phyloP scores from a whole-genome alignment of 768 basidiomycete species.

The Saitozyma sp. region DNA sequence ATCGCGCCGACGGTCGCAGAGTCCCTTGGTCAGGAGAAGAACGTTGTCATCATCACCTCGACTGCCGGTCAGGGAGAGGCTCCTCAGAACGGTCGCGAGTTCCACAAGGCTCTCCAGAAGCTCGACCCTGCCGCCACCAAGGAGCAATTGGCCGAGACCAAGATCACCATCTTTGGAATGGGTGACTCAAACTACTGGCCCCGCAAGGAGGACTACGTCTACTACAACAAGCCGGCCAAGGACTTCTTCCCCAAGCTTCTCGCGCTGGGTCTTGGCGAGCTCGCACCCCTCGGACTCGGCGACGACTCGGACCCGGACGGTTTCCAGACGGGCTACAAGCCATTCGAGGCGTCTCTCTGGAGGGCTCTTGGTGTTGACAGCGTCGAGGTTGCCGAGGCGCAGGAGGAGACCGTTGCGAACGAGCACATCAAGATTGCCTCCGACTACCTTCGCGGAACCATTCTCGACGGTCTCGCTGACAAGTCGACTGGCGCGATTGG shows the following conservation, averaged over 20 bases:
- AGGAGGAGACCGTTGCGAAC: constrained; percentile 96
- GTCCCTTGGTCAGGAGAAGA: constrained; percentile 67
- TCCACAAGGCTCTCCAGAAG: constrained; percentile 74
- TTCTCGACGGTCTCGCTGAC: constrained; percentile 85
- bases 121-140: constrained; percentile 46
- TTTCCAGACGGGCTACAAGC: constrained; percentile 89
- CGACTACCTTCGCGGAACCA: constrained; percentile 89
- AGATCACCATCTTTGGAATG: constrained; percentile 85
- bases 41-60: constrained; percentile 85
- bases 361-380: constrained; percentile 88
- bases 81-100: constrained; percentile 89
- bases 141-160: constrained; percentile 60
- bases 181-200: constrained; percentile 99
- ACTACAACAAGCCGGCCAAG: constrained; percentile 95
- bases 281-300: constrained; percentile 75
- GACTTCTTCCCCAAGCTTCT: constrained; percentile 80
- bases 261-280: constrained; percentile 73
- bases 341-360: constrained; percentile 94
- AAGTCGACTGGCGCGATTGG: constrained; percentile 85
- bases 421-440: constrained; percentile 99
- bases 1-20: constrained; percentile 62
- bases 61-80: constrained; percentile 96
- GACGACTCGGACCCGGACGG: constrained; percentile 99
- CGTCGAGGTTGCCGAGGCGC: constrained; percentile 83
- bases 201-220: constrained; percentile 90